phyloP scores from a whole-genome alignment of 768 basidiomycete species.

The Lentinula guzmanii region DNA sequence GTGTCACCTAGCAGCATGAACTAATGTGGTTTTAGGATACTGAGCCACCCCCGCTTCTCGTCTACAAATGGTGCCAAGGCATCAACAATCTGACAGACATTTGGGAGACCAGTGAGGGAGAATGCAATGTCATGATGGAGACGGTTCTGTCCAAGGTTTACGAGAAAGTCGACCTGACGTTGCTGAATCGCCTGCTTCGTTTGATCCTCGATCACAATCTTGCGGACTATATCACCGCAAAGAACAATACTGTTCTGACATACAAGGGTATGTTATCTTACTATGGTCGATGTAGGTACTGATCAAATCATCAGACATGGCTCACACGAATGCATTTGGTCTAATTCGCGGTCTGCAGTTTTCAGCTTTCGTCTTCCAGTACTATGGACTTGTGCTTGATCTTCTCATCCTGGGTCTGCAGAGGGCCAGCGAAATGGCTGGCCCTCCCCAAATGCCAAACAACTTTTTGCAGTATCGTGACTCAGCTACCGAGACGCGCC shows the following conservation, averaged over 20 bases:
- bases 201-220: constrained; percentile 97
- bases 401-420: constrained; percentile 95
- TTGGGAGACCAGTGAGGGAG: constrained; percentile 98
- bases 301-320: constrained; percentile 59
- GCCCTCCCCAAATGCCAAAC: constrained; percentile 95
- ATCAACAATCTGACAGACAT: constrained; percentile 98
- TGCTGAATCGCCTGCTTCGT: constrained; percentile 91
- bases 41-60: constrained; percentile 92
- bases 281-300: not conserved
- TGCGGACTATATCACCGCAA: constrained; percentile 98
- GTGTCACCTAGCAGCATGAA: not conserved
- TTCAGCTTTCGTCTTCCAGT: constrained; percentile 99
- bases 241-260: constrained; percentile 94
- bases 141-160: constrained; percentile 97
- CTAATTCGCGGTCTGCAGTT: constrained; percentile 97
- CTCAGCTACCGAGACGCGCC: constrained; percentile 89
- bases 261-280: constrained; percentile 57
- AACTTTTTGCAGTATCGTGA: constrained; percentile 98
- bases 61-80: constrained; percentile 99
- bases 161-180: constrained; percentile 96
- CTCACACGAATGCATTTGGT: constrained; percentile 95
- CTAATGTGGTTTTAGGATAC: constrained; percentile 51
- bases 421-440: constrained; percentile 98
- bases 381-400: constrained; percentile 94
- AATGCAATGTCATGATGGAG: constrained; percentile 99